Conservation (phyloP, 192 early-diverging fungal species). For the Rhizoclosmatium globosum region DNA sequence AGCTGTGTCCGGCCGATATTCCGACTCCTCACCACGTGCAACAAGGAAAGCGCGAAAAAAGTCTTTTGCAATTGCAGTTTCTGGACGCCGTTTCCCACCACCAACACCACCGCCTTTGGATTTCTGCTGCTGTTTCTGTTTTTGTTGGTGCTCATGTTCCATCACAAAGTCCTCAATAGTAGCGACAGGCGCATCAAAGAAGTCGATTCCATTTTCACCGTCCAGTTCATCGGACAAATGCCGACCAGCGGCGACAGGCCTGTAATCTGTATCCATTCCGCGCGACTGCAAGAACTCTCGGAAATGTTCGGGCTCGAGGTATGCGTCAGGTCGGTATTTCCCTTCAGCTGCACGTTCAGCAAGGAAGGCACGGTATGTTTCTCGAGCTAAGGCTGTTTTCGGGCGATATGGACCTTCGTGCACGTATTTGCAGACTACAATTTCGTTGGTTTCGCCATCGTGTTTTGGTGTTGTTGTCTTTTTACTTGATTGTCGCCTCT, state of each 20-base stretch:
- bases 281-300: background rate
- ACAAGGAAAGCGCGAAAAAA: conserved; percentile 2
- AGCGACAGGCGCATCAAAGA: background rate
- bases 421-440: conserved; percentile 17
- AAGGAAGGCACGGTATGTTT: conserved; percentile 7
- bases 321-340: background rate
- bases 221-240: too few species aligned
- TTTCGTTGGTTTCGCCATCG: background rate
- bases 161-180: background rate
- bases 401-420: background rate
- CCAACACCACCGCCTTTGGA: background rate
- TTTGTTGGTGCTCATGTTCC: background rate
- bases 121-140: background rate
- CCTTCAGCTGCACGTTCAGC: conserved; percentile 9
- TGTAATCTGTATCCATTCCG: background rate
- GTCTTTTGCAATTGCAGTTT: conserved; percentile 28
- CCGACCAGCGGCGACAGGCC: too few species aligned
- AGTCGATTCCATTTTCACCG: background rate
- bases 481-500: background rate
- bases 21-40: background rate
- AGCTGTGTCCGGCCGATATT: conserved; percentile 8
- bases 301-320: background rate
- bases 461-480: background rate
- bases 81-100: background rate
- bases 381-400: conserved; percentile 5